phyloP scores from a whole-genome alignment of 176 grass and related monocot species.

The Sorghum bicolor region Sorghum_bicolor_NCBIv3 NC_012872.2:55482001-55482500 shows the following conservation, averaged over 20 bases:
- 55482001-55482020: background rate
- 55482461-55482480: constrained; percentile 8
- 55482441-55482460: background rate
- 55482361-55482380: background rate
- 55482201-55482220: constrained; percentile 71
- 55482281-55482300: background rate
- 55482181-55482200: constrained; percentile 97
- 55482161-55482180: constrained; percentile 99
- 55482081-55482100: constrained; percentile 70
- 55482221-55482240: background rate
- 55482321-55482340: background rate
- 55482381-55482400: background rate
- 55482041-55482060: background rate
- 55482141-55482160: constrained; percentile 80
- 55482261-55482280: background rate
- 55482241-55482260: background rate
- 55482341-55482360: background rate
- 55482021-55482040: background rate
- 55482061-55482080: constrained; percentile 27
- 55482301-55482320: background rate
- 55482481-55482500: background rate
- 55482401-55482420: background rate
- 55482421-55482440: background rate
- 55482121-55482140: constrained; percentile 99
- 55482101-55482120: constrained; percentile 96